Conservation (phyloP, 2,329 filamentous ascomycete genomes). For the Cordyceps militaris region DNA sequence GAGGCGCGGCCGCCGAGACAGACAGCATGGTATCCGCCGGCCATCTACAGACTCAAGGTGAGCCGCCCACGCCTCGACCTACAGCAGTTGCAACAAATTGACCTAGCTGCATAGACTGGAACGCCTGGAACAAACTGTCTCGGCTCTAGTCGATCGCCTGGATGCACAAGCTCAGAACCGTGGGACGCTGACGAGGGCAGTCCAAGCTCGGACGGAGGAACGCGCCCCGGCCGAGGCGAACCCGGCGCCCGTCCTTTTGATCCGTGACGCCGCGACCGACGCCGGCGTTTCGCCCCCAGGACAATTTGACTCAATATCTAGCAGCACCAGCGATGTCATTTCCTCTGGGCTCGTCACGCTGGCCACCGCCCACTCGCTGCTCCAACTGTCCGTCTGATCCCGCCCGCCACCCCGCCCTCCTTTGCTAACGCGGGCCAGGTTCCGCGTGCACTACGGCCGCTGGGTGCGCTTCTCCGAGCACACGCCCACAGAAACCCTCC, state of each 20-base stretch:
- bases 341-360: slow-evolving; percentile 17
- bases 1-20: background rate
- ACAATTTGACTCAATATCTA: background rate
- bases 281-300: slow-evolving; percentile 19
- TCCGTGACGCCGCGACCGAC: slow-evolving; percentile 22
- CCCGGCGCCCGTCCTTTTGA: slow-evolving; percentile 21
- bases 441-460: background rate
- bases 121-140: background rate
- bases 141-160: background rate
- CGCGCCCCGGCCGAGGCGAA: slow-evolving; percentile 1
- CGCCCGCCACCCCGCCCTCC: background rate
- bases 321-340: slow-evolving; percentile 16
- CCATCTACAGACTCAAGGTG: background rate
- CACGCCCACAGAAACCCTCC: slow-evolving; percentile 12
- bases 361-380: slow-evolving; percentile 16
- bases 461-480: slow-evolving; percentile 16
- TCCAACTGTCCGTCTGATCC: slow-evolving; percentile 17
- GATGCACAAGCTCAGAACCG: background rate
- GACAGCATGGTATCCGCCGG: background rate
- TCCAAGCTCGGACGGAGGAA: background rate
- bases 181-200: no score
- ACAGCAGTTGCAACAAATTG: background rate
- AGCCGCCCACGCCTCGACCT: no score
- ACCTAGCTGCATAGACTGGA: background rate
- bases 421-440: background rate